Base-by-base conservation (phyloP, 352 stramenopile species). In the Phytophthora cajani region DNA sequence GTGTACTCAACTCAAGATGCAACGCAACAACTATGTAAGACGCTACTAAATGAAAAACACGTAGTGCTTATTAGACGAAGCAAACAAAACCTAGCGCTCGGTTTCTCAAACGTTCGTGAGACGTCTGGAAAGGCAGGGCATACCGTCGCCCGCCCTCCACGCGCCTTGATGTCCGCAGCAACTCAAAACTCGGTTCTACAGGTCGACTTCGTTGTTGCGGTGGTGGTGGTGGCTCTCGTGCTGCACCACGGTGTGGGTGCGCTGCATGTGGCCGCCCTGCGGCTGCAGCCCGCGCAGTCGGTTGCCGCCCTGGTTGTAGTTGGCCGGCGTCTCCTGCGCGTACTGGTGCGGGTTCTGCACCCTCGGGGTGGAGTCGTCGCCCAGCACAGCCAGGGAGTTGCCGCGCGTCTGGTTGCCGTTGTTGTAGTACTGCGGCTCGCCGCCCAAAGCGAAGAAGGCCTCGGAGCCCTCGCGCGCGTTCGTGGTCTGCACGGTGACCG, bases 381-480 rank as follows among this genome's bases (percentile, higher is more conserved):
- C 80, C 40, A 86, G 55, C n/a, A 84, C 62, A 49, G 57, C 78
- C 53, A 74, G 44, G 11, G 76, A 83, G 44, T 79, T 81, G 16
- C 62, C 64, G 16, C 74, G 70, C 27, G 33, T 58, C 36, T 78
- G 59, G 36, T 72, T 56, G 19, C 44, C 58, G 21, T 62, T 53
- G 46, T 84, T 79, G 58, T 78, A 74, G 27, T 79, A 74, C 60
- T 79, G 74, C 33, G 75, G 72, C 66, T 42, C 77, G 11, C 71
- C 67, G 23, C 69, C 79, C 12, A 88, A 67, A 23, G 80, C 78
- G 49, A 88, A 88, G 57, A 88, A 87, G 19, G 77, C 58, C 16
- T 87, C 80, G 5, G 68, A 74, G n/a, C 71, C 80, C 27, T 84
- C 80, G 10, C 80, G 78, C 19, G 80, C 80, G 69, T 82, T 88